These are phyloP conservation scores for Fusarium coffeatum DNA, from an alignment of 2,329 filamentous ascomycete genomes.

Conservation along the genomic window DNA sequence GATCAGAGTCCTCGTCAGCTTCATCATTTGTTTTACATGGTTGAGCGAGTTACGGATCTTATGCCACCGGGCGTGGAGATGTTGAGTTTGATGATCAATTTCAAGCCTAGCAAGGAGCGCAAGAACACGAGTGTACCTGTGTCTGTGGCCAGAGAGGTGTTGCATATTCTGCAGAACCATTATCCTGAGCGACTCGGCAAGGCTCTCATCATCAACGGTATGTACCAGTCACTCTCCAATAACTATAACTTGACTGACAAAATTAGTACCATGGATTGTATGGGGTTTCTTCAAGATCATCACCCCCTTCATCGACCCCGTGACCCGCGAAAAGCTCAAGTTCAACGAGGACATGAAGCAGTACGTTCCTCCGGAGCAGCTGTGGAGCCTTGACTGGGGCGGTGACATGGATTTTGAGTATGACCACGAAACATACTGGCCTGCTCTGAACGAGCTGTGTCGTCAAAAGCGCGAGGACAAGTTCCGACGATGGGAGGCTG, in stretches of 20 bases:
- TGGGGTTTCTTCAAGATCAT: slow-evolving; percentile 96
- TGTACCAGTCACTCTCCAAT: not conserved
- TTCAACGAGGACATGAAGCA: slow-evolving; percentile 93
- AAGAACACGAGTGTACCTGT: slow-evolving; percentile 80
- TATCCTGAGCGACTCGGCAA: slow-evolving; percentile 93
- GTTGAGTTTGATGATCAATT: slow-evolving; percentile 89
- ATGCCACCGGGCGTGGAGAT: slow-evolving; percentile 90
- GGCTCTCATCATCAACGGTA: slow-evolving; percentile 89
- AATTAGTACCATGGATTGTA: slow-evolving; percentile 86
- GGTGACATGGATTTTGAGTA: slow-evolving; percentile 92
- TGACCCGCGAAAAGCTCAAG: slow-evolving; percentile 94
- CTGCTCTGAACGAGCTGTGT: slow-evolving; percentile 79
- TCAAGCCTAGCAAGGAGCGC: slow-evolving; percentile 80
- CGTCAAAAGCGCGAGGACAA: slow-evolving; percentile 72
- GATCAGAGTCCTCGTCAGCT: slow-evolving; percentile 86
- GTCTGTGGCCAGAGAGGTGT: slow-evolving; percentile 81
- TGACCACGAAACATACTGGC: slow-evolving; percentile 90
- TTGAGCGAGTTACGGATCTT: slow-evolving; percentile 88
- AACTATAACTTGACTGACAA: not conserved
- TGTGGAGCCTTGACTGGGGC: slow-evolving; percentile 79
- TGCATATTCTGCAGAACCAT: slow-evolving; percentile 92
- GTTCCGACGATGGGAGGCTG: slow-evolving; percentile 78
- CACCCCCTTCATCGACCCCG: slow-evolving; percentile 93
- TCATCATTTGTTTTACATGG: slow-evolving; percentile 94
- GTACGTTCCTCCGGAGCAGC: slow-evolving; percentile 83